Conservation (phyloP, 83 land plant species). For the Picea abies region DNA sequence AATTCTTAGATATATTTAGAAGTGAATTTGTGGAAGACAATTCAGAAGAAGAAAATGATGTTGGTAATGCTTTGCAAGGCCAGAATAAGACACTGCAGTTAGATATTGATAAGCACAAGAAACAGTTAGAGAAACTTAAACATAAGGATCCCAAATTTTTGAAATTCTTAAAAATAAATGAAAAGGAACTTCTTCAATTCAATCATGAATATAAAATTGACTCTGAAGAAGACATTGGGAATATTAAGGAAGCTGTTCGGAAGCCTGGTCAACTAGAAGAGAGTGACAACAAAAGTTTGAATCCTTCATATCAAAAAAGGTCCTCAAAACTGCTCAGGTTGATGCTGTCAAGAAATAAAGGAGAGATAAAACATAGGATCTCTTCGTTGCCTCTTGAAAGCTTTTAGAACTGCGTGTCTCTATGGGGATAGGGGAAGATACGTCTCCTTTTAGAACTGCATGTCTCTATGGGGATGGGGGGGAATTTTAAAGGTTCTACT, state of each 20-base stretch:
- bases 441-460: conserved; percentile 10
- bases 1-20: background rate
- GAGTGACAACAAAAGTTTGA: background rate
- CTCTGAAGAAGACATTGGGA: conserved; percentile 55
- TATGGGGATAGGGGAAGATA: conserved; percentile 58
- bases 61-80: conserved; percentile 7
- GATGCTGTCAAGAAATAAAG: conserved; percentile 51
- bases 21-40: background rate
- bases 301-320: conserved; percentile 7
- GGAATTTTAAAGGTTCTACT: conserved; percentile 72
- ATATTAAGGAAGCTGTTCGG: conserved; percentile 5
- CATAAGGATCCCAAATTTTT: conserved; percentile 62
- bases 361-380: conserved; percentile 58
- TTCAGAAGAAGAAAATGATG: background rate
- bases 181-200: conserved; percentile 38
- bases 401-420: conserved; percentile 78
- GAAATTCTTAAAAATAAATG: conserved; percentile 66
- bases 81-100: background rate
- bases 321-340: conserved; percentile 50
- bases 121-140: background rate
- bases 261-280: conserved; percentile 6
- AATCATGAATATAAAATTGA: conserved; percentile 48
- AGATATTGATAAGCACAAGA: conserved; percentile 8
- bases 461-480: too few relatives aligned
- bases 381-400: conserved; percentile 65